Base-by-base conservation (phyloP, 768 basidiomycete genomes). In the Calocybe cyanea region DNA sequence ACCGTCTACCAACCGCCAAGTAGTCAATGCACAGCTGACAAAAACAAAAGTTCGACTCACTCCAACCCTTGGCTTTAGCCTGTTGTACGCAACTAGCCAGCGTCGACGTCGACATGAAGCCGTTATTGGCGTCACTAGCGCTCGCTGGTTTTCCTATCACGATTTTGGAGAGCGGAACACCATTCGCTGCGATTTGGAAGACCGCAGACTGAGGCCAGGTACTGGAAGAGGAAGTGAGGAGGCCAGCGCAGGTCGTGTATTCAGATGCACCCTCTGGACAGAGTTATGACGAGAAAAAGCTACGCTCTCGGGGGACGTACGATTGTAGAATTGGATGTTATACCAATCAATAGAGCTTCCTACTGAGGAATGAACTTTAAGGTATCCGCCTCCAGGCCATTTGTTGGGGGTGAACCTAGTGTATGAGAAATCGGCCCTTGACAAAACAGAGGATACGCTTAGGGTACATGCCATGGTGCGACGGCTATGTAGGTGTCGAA, bases 141-240 rank as follows among this genome's bases (percentile, higher is more conserved):
- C 59, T 66, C 1, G 78, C 80, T 1, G 85, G 86, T 63, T 90
- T 90, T 3, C 85, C 86, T 55, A 90, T 85, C 49, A 88, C 78
- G 40, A 88, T 69, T 63, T 90, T 88, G 59, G 74, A 61, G 36
- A 79, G 56, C 2, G 71, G 59, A 7, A 88, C 75, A 17, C 83
- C 83, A 47, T 64, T 75, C 1, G 71, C 70, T 38, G 76, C 74
- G 49, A 83, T 80, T 57, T 82, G 73, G 62, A 82, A 78, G 25
- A 75, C 65, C 0, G 85, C 71, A 0, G 82, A 73, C 31, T 80
- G 43, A 7, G 86, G 87, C 79, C 80, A 87, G 32, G 66, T 60
- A 44, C 62, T 68, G 3, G 81, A 80, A 6, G 83, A 86, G 1
- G 71, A 59, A 3, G 67, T 78, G 38, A 88, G 63, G 21, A 91